phyloP scores from a whole-genome alignment of 2,329 filamentous ascomycete genomes.

The Phoma sp. region DNA sequence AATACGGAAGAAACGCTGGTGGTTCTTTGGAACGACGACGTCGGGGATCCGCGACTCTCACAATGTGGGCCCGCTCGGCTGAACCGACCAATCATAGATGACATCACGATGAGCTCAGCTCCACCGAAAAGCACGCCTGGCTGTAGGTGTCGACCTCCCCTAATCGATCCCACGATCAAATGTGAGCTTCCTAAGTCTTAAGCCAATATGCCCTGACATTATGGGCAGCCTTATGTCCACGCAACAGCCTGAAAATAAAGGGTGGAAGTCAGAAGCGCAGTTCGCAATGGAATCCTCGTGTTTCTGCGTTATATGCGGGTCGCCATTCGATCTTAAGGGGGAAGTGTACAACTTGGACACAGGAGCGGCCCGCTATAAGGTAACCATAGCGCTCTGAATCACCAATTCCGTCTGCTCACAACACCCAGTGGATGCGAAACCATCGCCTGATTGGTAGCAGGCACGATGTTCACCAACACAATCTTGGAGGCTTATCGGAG shows the following conservation, averaged over 20 bases:
- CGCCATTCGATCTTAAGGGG: slow-evolving; percentile 34
- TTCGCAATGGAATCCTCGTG: slow-evolving; percentile 31
- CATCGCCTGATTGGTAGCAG: slow-evolving; percentile 29
- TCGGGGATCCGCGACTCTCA: too few relatives aligned
- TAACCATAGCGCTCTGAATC: neutral
- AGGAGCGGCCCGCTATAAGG: slow-evolving; percentile 26
- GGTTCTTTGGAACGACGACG: too few relatives aligned
- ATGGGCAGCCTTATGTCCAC: slow-evolving; percentile 29
- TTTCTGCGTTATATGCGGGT: slow-evolving; percentile 39
- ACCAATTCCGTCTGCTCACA: neutral
- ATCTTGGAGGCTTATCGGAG: slow-evolving; percentile 5
- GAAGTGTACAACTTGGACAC: slow-evolving; percentile 31
- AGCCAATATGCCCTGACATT: neutral
- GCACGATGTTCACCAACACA: slow-evolving; percentile 10
- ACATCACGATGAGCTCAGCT: neutral
- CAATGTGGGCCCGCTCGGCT: neutral
- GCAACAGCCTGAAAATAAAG: slow-evolving; percentile 6
- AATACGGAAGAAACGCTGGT: too few relatives aligned
- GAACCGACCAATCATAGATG: slow-evolving; percentile 2
- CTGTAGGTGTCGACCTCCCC: neutral
- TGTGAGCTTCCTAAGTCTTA: neutral
- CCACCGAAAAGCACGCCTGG: neutral
- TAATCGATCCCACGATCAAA: neutral
- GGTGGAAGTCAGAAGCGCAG: slow-evolving; percentile 27
- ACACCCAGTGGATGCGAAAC: slow-evolving; percentile 33